Conservation (phyloP, 179 eudicot genomes). For the Vitellaria paradoxa region DNA sequence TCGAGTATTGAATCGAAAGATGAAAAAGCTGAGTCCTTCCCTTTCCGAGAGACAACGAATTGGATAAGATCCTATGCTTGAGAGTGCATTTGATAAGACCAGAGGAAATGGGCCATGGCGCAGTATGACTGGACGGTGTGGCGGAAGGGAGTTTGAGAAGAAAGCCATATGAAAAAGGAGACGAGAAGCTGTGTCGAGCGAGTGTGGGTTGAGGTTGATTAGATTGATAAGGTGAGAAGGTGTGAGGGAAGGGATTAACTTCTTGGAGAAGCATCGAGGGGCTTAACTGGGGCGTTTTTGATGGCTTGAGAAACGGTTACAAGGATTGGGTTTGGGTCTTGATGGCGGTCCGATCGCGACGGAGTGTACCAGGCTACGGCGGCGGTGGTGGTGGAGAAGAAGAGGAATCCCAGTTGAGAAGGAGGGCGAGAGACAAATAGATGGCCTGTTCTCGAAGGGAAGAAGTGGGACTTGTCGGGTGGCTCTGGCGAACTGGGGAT, state of each 20-base stretch:
- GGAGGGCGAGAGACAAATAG: not conserved
- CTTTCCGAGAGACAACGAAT: constrained; percentile 47
- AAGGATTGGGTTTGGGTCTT: constrained; percentile 38
- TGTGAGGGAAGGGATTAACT: constrained; percentile 43
- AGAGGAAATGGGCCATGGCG: constrained; percentile 50
- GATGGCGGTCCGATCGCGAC: constrained; percentile 24
- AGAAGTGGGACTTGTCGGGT: too few relatives aligned
- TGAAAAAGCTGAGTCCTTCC: constrained; percentile 49
- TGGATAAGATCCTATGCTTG: constrained; percentile 30
- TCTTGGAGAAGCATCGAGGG: constrained; percentile 32
- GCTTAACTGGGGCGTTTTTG: constrained; percentile 30
- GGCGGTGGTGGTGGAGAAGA: constrained; percentile 26
- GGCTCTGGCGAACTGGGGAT: too few relatives aligned
- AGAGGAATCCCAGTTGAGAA: constrained; percentile 10
- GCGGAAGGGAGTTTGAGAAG: constrained; percentile 44
- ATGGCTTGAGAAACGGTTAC: constrained; percentile 45
- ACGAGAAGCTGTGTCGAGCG: constrained; percentile 44
- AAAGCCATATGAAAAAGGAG: constrained; percentile 50
- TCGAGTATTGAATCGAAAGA: constrained; percentile 41
- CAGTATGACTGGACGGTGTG: constrained; percentile 56
- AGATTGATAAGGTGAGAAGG: constrained; percentile 45
- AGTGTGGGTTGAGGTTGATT: constrained; percentile 43
- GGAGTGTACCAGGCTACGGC: constrained; percentile 52
- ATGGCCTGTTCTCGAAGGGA: not conserved
- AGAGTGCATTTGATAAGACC: constrained; percentile 25